Evolutionary conservation across 208 protist genomes (phyloP), one percentile per base, ranked within the genome.

Genomic region (Crithidia expoeki): DNA sequence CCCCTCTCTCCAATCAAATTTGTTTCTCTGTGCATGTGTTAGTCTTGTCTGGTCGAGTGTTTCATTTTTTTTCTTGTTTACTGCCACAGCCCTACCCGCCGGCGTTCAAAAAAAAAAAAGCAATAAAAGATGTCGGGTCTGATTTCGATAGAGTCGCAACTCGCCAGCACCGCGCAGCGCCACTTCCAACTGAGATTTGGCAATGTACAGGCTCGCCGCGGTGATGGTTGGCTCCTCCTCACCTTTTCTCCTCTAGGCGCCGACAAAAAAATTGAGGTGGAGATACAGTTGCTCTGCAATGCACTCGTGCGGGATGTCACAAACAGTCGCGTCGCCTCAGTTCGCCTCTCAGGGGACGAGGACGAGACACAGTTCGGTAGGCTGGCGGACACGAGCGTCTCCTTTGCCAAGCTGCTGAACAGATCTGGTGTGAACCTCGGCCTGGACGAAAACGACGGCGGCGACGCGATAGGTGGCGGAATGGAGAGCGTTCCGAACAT

Each of bases 161-260:
- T 97, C 16, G 66, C 83, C 66, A 94, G 87, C 71, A 83, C 82
- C 44, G 90, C 88, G n/a, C 88, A 94, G 80, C 90, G 93, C n/a
- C 86, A 95, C 68, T 69, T 97, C 34, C 86, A 92, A 36, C 65
- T 90, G 0, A 77, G 82, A 51, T 93, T 91, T 78, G 85, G 86
- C 27, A 56, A 74, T 25, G 72, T 93, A 32, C 75, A 87, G 36
- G 70, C 75, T 42, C 86, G 73, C 25, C 89, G 89, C 44, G 90
- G 89, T 34, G 89, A 97, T 65, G 93, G 87, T 14, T 94, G 86
- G 76, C 73, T 92, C 1, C 75, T 93, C 36, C 93, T 97, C 64
- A 63, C 84, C 50, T 84, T 94, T 57, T 52, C 78, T 0, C 77
- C 88, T 4, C 58, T 92, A 14, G 52, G 64, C 19, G 61, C 81